Evolutionary conservation across 768 basidiomycete genomes (phyloP).

Genomic region (Kwoniella botswanensis): DNA sequence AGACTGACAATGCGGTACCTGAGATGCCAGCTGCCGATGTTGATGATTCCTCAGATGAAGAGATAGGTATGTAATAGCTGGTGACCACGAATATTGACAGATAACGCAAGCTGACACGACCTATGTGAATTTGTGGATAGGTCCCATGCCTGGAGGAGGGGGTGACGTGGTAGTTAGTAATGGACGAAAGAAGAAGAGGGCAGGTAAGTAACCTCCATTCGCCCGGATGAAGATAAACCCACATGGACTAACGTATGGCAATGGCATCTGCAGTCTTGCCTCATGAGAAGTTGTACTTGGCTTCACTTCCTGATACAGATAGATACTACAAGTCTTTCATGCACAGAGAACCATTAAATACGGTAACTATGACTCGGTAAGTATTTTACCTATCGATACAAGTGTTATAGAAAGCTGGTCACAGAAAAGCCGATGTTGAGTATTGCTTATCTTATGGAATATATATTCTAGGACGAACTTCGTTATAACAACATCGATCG

Average conservation of each 20-base stretch:
- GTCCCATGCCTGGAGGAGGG: slow-evolving; percentile 50
- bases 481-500: slow-evolving; percentile 88
- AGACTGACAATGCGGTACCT: slow-evolving; percentile 27
- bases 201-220: slow-evolving; percentile 42
- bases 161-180: slow-evolving; percentile 27
- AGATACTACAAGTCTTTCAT: slow-evolving; percentile 98
- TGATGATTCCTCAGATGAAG: slow-evolving; percentile 53
- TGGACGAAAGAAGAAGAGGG: slow-evolving; percentile 53
- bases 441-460: too few species aligned
- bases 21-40: slow-evolving; percentile 50
- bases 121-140: slow-evolving; percentile 9
- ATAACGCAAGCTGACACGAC: not conserved
- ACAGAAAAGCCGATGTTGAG: too few species aligned
- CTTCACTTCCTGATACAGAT: slow-evolving; percentile 87
- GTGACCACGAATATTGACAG: not conserved
- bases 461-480: slow-evolving; percentile 75
- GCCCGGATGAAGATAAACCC: not conserved
- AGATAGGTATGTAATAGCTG: slow-evolving; percentile 34
- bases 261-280: slow-evolving; percentile 70
- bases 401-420: too few species aligned
- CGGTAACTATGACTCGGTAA: slow-evolving; percentile 84
- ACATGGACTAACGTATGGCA: not conserved
- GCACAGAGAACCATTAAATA: slow-evolving; percentile 92
- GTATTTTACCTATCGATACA: slow-evolving; percentile 36
- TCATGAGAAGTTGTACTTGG: slow-evolving; percentile 89